phyloP scores from a whole-genome alignment of 768 basidiomycete genomes.

The Agrocybe praecox region DNA sequence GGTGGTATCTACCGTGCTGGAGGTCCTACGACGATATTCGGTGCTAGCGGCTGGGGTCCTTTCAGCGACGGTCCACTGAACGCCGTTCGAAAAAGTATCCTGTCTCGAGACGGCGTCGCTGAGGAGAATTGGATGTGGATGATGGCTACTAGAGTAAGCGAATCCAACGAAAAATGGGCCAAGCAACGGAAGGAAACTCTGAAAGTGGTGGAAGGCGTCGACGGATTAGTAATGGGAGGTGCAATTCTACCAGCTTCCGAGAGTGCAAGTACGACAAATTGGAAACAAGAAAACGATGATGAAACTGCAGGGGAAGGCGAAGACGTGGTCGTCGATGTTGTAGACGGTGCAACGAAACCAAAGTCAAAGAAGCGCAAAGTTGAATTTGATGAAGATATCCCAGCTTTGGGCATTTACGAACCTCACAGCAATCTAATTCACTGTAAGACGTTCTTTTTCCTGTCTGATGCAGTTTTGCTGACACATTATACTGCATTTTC shows the following conservation, averaged over 20 bases:
- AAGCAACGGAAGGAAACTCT: constrained; percentile 58
- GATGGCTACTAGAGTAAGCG: constrained; percentile 65
- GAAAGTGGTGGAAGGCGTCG: constrained; percentile 49
- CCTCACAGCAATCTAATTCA: constrained; percentile 76
- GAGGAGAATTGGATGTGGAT: constrained; percentile 94
- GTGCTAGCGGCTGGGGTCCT: constrained; percentile 80
- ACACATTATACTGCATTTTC: constrained; percentile 1
- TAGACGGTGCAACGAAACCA: constrained; percentile 14
- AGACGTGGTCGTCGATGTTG: constrained; percentile 22
- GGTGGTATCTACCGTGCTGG: constrained; percentile 88
- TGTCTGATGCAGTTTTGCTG: neutral
- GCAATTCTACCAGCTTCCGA: constrained; percentile 10
- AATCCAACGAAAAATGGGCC: constrained; percentile 66
- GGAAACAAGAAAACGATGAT: constrained; percentile 8
- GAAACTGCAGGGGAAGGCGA: constrained; percentile 26
- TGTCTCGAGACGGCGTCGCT: constrained; percentile 79
- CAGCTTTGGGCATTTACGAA: constrained; percentile 78
- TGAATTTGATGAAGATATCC: constrained; percentile 20
- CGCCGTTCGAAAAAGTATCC: constrained; percentile 77
- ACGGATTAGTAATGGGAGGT: constrained; percentile 22
- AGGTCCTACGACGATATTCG: constrained; percentile 92
- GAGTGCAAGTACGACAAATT: neutral
- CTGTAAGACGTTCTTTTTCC: constrained; percentile 48
- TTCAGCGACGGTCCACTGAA: constrained; percentile 88
- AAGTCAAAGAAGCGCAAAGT: constrained; percentile 33